Evolutionary conservation across 305 asterid genomes (phyloP).

Genomic region (Salvia sclarea): DNA sequence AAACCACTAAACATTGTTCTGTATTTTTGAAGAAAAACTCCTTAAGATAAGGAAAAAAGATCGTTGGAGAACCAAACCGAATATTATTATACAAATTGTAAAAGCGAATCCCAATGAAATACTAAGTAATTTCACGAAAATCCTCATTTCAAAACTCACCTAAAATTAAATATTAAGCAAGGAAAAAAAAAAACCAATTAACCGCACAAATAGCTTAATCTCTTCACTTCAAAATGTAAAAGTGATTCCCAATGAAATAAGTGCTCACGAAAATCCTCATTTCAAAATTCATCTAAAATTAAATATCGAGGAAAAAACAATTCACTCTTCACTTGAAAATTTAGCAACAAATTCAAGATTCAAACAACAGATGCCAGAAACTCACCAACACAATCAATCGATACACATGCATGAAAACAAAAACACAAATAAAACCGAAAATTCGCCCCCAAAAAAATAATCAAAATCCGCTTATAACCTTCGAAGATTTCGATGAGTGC

Average conservation of each 20-base stretch:
- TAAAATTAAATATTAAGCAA: neutral
- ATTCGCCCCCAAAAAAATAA: too few relatives aligned
- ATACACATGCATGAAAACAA: slow-evolving; percentile 22
- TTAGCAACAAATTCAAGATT: neutral
- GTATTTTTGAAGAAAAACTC: slow-evolving; percentile 8
- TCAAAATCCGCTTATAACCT: slow-evolving; percentile 49
- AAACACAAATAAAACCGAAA: neutral
- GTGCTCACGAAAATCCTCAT: too few relatives aligned
- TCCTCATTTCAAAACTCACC: slow-evolving; percentile 25
- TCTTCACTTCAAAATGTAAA: neutral
- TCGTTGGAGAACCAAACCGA: slow-evolving; percentile 7
- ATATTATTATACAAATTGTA: slow-evolving; percentile 5
- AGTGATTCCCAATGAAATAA: too few relatives aligned
- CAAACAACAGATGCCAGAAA: neutral
- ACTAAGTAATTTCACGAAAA: slow-evolving; percentile 9
- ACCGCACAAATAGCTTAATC: neutral
- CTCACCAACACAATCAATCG: slow-evolving; percentile 2
- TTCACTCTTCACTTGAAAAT: neutral
- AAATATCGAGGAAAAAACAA: too few relatives aligned
- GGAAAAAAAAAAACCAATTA: slow-evolving; percentile 2
- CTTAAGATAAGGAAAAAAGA: slow-evolving; percentile 20
- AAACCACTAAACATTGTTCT: slow-evolving; percentile 31
- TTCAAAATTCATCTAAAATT: too few relatives aligned
- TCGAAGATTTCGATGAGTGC: slow-evolving; percentile 50
- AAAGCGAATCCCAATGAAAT: slow-evolving; percentile 9